Base-by-base conservation (phyloP, 106 monocot genomes). In the Dactylorhiza incarnata region DNA sequence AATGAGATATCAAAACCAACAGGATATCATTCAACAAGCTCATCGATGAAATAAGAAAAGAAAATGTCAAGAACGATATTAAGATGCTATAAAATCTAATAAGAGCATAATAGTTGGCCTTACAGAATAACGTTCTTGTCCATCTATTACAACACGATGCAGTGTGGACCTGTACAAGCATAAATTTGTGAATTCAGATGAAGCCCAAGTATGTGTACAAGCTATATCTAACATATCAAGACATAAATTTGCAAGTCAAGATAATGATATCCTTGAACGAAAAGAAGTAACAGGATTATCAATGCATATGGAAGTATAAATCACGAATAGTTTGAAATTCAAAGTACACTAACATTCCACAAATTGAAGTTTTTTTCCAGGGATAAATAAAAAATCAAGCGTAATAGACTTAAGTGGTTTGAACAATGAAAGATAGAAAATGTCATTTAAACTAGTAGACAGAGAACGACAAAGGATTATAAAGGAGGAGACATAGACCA, bases 101-200 rank as follows among this genome's bases (percentile, higher is more conserved):
- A 79, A 62, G n/a, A 78, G 26, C 43, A 22, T 63, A 63, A 49
- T 16, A n/a, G 71, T 14, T 15, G 63, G 65, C 45, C 90, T 87
- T 87, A 95, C 95, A 51, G 95, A 95, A 73, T 90, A 92, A 61
- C 92, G 92, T 47, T 90, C 95, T 65, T 55, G 79, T 19, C 88
- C 88, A 77, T 83, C 76, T 53, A 85, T 15, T 9, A 95, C 29
- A 5, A 95, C 92, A 52, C 92, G 84, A 76, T 95, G 95, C 83
- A 95, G 78, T 52, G 95, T 95, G 51, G 95, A 95, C 80, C 95
- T 95, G 73, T 73, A 78, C 44, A 71, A 5, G 49, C 0, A 9
- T 8, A 59, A 59, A 59, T 22, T 59, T 3, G 58, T 59, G 58
- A 59, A 59, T 22, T 59, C 22, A 59, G 9, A 20, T 2, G 9